Evolutionary conservation across 1,284 basidiomycete species (phyloP).

Genomic region (Cerioporus squamosus): DNA sequence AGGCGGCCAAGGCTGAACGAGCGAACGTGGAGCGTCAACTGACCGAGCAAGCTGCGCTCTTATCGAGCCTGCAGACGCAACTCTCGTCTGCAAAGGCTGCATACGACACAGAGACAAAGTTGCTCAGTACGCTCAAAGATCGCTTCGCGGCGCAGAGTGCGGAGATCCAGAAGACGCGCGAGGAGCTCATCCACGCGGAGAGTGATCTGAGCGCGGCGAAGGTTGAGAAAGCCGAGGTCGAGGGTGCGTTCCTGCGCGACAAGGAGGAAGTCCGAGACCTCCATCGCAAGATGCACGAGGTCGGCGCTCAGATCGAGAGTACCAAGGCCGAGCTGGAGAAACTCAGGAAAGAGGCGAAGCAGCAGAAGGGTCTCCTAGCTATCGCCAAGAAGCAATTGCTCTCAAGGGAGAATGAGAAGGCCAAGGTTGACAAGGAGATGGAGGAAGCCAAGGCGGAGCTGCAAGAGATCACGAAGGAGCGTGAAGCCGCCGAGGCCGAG

Average conservation of each 20-base stretch:
- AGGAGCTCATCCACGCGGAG: constrained; percentile 89
- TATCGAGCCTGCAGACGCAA: constrained; percentile 77
- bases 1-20: constrained; percentile 64
- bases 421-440: constrained; percentile 74
- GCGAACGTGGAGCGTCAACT: constrained; percentile 59
- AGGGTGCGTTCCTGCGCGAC: constrained; percentile 86
- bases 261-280: constrained; percentile 94
- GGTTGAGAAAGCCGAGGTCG: constrained; percentile 92
- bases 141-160: constrained; percentile 73
- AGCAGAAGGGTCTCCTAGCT: constrained; percentile 93
- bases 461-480: constrained; percentile 56
- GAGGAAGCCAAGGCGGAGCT: constrained; percentile 66
- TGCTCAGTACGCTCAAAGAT: constrained; percentile 76
- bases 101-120: constrained; percentile 84
- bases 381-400: constrained; percentile 95
- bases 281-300: constrained; percentile 84
- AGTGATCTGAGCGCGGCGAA: constrained; percentile 90
- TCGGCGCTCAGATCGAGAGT: constrained; percentile 73
- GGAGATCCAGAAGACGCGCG: constrained; percentile 77
- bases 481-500: constrained; percentile 57
- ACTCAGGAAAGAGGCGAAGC: constrained; percentile 90
- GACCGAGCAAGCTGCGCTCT: constrained; percentile 66
- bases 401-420: constrained; percentile 81
- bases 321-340: constrained; percentile 86
- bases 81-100: constrained; percentile 77